These are phyloP conservation scores for Penicillium coprophilum DNA, from an alignment of 495 filamentous ascomycete species.

Conservation along the genomic window DNA sequence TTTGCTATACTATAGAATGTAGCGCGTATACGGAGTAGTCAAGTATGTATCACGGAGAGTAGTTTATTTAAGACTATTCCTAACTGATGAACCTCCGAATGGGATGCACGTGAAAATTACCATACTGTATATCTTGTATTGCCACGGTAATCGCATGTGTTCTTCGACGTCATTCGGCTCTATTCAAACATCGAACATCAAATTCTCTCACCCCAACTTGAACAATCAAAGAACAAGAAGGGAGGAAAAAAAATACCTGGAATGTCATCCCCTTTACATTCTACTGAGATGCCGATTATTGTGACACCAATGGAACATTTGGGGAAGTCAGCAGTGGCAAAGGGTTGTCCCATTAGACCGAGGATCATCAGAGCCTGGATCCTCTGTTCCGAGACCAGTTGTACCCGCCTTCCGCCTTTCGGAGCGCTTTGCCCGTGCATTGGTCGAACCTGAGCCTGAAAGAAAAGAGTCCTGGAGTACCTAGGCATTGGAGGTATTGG, in stretches of 20 bases:
- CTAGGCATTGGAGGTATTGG: slow-evolving; percentile 21
- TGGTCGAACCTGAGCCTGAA: slow-evolving; percentile 11
- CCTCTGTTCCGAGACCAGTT: slow-evolving; percentile 43
- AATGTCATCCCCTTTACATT: background rate
- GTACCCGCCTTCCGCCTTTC: slow-evolving; percentile 35
- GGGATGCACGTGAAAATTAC: slow-evolving; percentile 28
- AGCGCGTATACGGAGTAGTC: background rate
- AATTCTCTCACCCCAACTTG: background rate
- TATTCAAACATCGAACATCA: background rate
- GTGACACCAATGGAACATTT: slow-evolving; percentile 1
- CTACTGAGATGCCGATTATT: slow-evolving; percentile 19
- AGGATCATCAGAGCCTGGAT: slow-evolving; percentile 42
- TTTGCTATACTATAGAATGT: background rate
- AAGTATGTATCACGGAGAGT: too few relatives aligned
- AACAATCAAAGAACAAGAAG: background rate
- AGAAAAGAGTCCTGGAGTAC: slow-evolving; percentile 7
- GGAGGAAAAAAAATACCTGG: background rate
- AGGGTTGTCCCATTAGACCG: slow-evolving; percentile 40
- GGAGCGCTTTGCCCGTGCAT: slow-evolving; percentile 32
- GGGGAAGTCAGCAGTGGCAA: slow-evolving; percentile 9
- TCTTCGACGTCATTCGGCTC: slow-evolving; percentile 34
- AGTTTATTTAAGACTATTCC: background rate
- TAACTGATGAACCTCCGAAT: background rate
- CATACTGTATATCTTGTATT: slow-evolving; percentile 22
- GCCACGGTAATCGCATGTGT: slow-evolving; percentile 38